These are phyloP conservation scores for Bretschneidera sinensis DNA, from an alignment of 345 rosid species.

Conservation along the genomic window DNA sequence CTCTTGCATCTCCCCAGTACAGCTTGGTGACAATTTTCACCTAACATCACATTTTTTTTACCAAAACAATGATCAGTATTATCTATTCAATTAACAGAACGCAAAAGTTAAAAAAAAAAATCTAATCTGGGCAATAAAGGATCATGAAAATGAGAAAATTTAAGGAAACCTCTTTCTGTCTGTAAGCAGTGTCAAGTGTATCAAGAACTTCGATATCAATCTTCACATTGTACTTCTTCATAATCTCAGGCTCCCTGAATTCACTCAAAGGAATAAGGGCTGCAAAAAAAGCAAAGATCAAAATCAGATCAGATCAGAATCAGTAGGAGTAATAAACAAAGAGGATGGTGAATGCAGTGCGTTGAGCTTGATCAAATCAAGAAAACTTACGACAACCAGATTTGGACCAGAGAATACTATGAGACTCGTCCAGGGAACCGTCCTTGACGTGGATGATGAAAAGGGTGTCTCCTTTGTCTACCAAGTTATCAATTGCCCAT, in stretches of 20 bases:
- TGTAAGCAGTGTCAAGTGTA: constrained; percentile 75
- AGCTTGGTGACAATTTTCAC: constrained; percentile 52
- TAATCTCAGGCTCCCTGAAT: constrained; percentile 72
- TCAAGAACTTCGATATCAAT: constrained; percentile 63
- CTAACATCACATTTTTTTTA: constrained; percentile 15
- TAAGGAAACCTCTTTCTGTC: constrained; percentile 80
- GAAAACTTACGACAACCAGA: constrained; percentile 73
- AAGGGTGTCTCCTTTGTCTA: constrained; percentile 68
- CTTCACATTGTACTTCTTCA: constrained; percentile 58
- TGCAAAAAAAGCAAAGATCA: constrained; percentile 17
- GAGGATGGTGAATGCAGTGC: no score
- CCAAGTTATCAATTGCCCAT: constrained; percentile 85
- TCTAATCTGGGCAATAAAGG: no score
- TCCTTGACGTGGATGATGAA: constrained; percentile 62
- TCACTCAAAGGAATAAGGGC: constrained; percentile 85
- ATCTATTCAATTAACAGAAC: neutral
- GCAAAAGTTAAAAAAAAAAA: no score
- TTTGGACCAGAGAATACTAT: constrained; percentile 47
- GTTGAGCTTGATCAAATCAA: no score
- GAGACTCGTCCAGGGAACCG: constrained; percentile 39
- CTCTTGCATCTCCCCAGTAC: constrained; percentile 96
- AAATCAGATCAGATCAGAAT: constrained; percentile 15
- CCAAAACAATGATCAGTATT: no score
- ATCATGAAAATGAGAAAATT: neutral
- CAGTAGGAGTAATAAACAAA: no score